phyloP scores from a whole-genome alignment of 2,329 filamentous ascomycete genomes.

The Claviceps quebecensis region DNA sequence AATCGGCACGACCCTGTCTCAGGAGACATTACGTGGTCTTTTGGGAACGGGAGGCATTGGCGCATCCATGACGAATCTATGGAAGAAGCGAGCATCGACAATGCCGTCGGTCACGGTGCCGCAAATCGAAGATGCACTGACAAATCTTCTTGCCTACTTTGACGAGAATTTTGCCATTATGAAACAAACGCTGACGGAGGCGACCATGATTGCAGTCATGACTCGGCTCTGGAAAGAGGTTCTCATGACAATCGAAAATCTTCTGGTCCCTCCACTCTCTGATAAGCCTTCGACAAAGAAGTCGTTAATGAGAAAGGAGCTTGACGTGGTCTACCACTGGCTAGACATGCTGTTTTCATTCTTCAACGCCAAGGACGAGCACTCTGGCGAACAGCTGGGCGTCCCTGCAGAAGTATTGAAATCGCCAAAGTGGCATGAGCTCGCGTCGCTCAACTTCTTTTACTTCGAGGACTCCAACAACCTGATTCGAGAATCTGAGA shows the following conservation, averaged over 20 bases:
- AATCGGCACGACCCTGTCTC: slow-evolving; percentile 79
- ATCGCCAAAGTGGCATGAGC: slow-evolving; percentile 95
- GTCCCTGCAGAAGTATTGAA: slow-evolving; percentile 86
- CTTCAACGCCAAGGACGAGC: slow-evolving; percentile 85
- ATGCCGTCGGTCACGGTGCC: slow-evolving; percentile 47
- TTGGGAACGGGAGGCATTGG: slow-evolving; percentile 56
- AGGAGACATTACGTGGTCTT: slow-evolving; percentile 61
- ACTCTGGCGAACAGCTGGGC: slow-evolving; percentile 65
- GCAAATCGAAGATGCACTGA: slow-evolving; percentile 69
- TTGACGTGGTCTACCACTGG: slow-evolving; percentile 94
- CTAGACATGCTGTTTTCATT: slow-evolving; percentile 81
- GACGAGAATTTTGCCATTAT: slow-evolving; percentile 98
- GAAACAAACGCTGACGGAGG: slow-evolving; percentile 88
- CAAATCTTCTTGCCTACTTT: slow-evolving; percentile 83
- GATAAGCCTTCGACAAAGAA: slow-evolving; percentile 85
- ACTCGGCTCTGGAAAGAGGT: slow-evolving; percentile 96
- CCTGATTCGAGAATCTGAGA: slow-evolving; percentile 86
- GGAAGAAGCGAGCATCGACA: slow-evolving; percentile 45
- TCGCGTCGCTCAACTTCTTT: slow-evolving; percentile 95
- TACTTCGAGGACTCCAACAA: slow-evolving; percentile 90
- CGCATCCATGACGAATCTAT: slow-evolving; percentile 58
- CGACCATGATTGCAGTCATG: slow-evolving; percentile 99
- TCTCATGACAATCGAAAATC: slow-evolving; percentile 73
- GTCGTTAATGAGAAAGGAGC: slow-evolving; percentile 70
- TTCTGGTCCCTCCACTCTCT: slow-evolving; percentile 85